Base-by-base conservation (phyloP, 352 stramenopile genomes). In the Phytopythium boreale region DNA sequence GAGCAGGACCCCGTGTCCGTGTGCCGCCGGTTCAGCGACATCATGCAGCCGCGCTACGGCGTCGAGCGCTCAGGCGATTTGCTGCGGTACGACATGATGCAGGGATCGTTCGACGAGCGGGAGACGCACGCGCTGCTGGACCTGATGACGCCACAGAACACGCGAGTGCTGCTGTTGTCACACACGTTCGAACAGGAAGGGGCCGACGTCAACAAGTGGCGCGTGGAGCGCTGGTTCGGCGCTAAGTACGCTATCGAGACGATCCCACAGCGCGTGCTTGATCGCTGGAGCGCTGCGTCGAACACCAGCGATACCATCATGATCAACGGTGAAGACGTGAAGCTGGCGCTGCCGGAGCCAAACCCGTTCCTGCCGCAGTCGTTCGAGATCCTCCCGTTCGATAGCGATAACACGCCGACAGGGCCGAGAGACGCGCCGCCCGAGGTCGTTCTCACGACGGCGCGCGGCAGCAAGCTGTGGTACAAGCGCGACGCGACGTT, bases 341-440 rank as follows among this genome's bases (percentile, higher is more conserved):
- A 60, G 12, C 39, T 53, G 3, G 56, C 47, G 29, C 27, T 74
- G 9, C 68, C 71, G 27, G 53, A 37, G n/a, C 68, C 65, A 46
- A 96, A 96, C 61, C 77, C 73, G 17, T 94, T 94, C 69, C 82
- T 96, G 69, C 76, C 87, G 17, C 71, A 73, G 31, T 55, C 80
- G 17, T 87, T 96, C 22, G 75, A 67, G 1, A 44, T 96, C 24
- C 51, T 92, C 3, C 70, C 71, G 0, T 34, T 72, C 1, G 46
- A 59, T 1, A 59, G 1, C 27, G 57, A 43, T 22, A 56, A 76
- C 9, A 62, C 50, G 5, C n/a, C 39, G 27, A 53, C 51, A 55
- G 14, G 3, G 15, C 57, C 67, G 4, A 59, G 4, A 9, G 56
- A 76, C 31, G 58, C 57, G 36, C 71, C 73, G 49, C 79, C 80